phyloP scores from a whole-genome alignment of 192 early-diverging fungal species.

The Mortierella antarctica region DNA sequence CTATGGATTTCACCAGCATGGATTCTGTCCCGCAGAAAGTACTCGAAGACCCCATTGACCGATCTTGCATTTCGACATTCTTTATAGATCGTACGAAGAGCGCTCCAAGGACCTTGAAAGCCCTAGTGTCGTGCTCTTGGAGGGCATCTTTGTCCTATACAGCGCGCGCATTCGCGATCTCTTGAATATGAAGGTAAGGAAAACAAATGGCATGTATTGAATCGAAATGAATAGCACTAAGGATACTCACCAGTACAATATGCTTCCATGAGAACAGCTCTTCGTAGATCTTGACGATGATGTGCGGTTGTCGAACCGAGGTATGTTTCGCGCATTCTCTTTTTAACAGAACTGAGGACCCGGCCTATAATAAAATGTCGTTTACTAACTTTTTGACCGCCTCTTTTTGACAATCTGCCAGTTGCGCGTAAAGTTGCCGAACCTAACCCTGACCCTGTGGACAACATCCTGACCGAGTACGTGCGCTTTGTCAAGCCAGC shows the following conservation, averaged over 20 bases:
- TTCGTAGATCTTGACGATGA: conserved; percentile 91
- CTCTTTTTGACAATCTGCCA: conserved; percentile 25
- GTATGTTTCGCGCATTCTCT: conserved; percentile 6
- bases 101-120: conserved; percentile 30
- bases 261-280: conserved; percentile 2
- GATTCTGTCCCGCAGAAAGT: background rate
- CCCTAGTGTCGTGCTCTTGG: conserved; percentile 79
- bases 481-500: conserved; percentile 83
- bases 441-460: conserved; percentile 55
- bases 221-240: background rate
- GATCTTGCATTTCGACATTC: background rate
- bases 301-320: conserved; percentile 68
- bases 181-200: conserved; percentile 76
- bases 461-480: conserved; percentile 74
- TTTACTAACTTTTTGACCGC: background rate
- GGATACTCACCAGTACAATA: background rate
- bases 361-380: background rate
- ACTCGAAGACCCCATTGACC: background rate
- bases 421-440: conserved; percentile 33
- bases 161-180: conserved; percentile 69
- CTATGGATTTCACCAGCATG: background rate
- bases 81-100: conserved; percentile 22
- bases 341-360: conserved; percentile 2
- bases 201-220: too few relatives aligned
- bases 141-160: conserved; percentile 85